Conservation (phyloP, 2,329 filamentous ascomycete species). For the Mycosphaerella sp. region DNA sequence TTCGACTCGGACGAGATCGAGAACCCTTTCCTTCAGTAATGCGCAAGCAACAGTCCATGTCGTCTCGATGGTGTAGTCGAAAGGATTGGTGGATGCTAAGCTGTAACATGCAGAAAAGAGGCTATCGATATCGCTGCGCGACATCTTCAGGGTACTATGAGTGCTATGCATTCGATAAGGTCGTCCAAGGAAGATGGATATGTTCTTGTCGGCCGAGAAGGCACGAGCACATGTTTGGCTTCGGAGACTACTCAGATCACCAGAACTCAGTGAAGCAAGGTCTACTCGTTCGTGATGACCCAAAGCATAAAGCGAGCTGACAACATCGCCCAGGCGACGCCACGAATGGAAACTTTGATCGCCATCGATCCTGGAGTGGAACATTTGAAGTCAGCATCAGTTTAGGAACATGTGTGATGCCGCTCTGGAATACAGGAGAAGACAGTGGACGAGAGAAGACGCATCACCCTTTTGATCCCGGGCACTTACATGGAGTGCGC, state of each 20-base stretch:
- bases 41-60: slow-evolving; percentile 32
- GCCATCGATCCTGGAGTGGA: slow-evolving; percentile 33
- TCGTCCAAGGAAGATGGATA: slow-evolving; percentile 47
- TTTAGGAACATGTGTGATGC: no score
- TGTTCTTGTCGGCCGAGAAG: slow-evolving; percentile 44
- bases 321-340: slow-evolving; percentile 43
- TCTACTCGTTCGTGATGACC: slow-evolving; percentile 43
- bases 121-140: not conserved
- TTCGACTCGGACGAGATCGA: slow-evolving; percentile 27
- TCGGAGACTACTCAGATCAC: slow-evolving; percentile 40
- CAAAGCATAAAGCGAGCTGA: slow-evolving; percentile 43
- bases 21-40: slow-evolving; percentile 32
- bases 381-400: no score
- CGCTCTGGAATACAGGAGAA: no score
- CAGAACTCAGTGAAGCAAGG: slow-evolving; percentile 28
- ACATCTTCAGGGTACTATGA: slow-evolving; percentile 7
- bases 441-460: no score
- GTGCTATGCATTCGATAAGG: slow-evolving; percentile 42
- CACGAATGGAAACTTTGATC: slow-evolving; percentile 42
- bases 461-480: no score
- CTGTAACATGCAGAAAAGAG: not conserved
- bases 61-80: slow-evolving; percentile 28
- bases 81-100: slow-evolving; percentile 6
- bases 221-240: slow-evolving; percentile 38
- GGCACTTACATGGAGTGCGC: slow-evolving; percentile 33